Base-by-base conservation (phyloP, 441 rosid genomes). In the Euphorbia corollata region DNA sequence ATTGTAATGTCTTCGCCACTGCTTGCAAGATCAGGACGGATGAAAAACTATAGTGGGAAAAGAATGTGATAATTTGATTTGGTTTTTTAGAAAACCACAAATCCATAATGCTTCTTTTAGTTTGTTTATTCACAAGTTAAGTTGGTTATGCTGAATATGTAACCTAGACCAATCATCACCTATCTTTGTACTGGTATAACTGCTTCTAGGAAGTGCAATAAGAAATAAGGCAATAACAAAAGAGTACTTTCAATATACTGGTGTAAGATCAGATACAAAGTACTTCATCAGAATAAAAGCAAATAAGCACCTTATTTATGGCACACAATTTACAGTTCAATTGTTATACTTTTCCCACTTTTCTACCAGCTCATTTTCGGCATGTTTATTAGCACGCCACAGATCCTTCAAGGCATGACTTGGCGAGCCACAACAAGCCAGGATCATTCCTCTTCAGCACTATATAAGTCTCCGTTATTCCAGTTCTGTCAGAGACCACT, bases 371-470 rank as follows among this genome's bases (percentile, higher is more conserved):
- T 5, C n/a, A 12, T 32, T 50, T 24, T n/a, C 24, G 32, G 6
- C 39, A 36, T 51, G 50, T 38, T 36, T 27, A 56, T 22, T 86
- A 79, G 64, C 69, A 70, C 41, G 81, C 77, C 58, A 74, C 67
- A 68, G 74, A 74, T 4, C 90, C 73, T 77, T 90, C 95, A 0
- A 94, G 81, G 70, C 85, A 82, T 65, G 98, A 84, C 73, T 88
- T 91, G 30, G 90, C 97, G 60, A 95, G 92, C 99, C 98, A 95
- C 83, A 91, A 71, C 59, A 95, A 78, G 43, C 97, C 98, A 12
- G 86, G 96, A 76, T 95, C 98, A 53, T 95, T 90, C 56, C 98
- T 77, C 84, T 86, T 90, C 84, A 94, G 54, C 59, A 87, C 91
- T 62, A 95, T 63, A 63, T 82, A 95, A 61, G 85, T 65, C 72